These are phyloP conservation scores for Arthrobotrys iridis DNA, from an alignment of 2,329 filamentous ascomycete species.

Conservation along the genomic window DNA sequence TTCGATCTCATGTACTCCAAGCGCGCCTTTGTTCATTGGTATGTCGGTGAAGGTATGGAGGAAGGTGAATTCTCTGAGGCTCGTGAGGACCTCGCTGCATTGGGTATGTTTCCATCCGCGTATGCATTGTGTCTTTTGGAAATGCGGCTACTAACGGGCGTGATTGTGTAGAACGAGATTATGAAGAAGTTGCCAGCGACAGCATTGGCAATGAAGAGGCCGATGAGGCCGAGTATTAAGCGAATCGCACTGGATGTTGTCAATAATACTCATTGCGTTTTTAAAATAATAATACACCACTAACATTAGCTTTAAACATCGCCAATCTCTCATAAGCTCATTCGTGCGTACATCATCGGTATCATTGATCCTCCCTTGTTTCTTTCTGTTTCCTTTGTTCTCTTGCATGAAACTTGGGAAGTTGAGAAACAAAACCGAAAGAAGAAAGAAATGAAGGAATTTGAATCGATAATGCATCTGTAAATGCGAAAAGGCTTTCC, in stretches of 20 bases:
- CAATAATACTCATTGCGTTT: conserved; percentile 48
- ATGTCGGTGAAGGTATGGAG: conserved; percentile 99
- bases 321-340: background rate
- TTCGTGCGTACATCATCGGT: background rate
- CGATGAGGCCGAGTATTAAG: conserved; percentile 90
- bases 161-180: conserved; percentile 77
- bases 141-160: background rate
- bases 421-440: conserved; percentile 12
- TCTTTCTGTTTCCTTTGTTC: conserved; percentile 22
- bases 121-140: background rate
- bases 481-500: conserved; percentile 24
- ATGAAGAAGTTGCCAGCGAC: conserved; percentile 97
- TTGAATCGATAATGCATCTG: conserved; percentile 39
- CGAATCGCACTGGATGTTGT: conserved; percentile 44
- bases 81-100: conserved; percentile 95
- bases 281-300: conserved; percentile 35
- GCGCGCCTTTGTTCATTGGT: conserved; percentile 99
- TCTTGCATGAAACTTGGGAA: conserved; percentile 18
- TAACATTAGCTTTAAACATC: conserved; percentile 19
- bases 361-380: background rate
- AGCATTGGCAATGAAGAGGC: conserved; percentile 83
- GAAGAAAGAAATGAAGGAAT: conserved; percentile 12
- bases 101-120: conserved; percentile 62
- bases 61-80: conserved; percentile 99
- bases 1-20: conserved; percentile 99